phyloP scores from a whole-genome alignment of 2,329 filamentous ascomycete genomes.

The Biscogniauxia mediterranea region DNA sequence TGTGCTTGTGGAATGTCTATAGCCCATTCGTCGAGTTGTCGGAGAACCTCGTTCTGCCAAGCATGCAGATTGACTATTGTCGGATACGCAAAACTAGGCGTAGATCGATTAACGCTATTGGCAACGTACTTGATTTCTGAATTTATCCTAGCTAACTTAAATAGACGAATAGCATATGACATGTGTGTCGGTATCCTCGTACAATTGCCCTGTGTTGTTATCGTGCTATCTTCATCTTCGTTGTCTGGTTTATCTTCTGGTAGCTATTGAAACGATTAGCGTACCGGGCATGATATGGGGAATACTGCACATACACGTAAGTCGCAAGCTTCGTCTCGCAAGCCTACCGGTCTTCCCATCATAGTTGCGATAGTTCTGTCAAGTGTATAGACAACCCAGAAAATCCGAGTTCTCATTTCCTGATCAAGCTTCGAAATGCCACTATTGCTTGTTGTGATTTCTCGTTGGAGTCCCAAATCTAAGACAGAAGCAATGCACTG shows the following conservation, averaged over 20 bases:
- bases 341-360: constrained; percentile 54
- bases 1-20: constrained; percentile 18
- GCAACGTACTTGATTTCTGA: constrained; percentile 58
- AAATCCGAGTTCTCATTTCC: constrained; percentile 54
- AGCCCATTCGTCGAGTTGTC: constrained; percentile 30
- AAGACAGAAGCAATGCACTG: constrained; percentile 51
- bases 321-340: constrained; percentile 55
- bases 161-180: constrained; percentile 47
- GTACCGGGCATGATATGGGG: background rate
- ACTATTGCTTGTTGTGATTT: constrained; percentile 39
- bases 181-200: constrained; percentile 27
- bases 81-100: constrained; percentile 44
- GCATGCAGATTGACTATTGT: constrained; percentile 39
- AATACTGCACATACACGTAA: constrained; percentile 37
- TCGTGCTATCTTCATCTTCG: constrained; percentile 6
- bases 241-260: constrained; percentile 21
- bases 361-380: constrained; percentile 53
- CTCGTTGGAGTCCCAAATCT: constrained; percentile 51
- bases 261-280: constrained; percentile 10
- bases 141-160: constrained; percentile 47
- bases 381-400: constrained; percentile 53
- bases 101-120: constrained; percentile 48
- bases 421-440: constrained; percentile 48
- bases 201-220: background rate
- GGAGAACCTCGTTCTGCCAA: constrained; percentile 46